Evolutionary conservation across 225 moss, liverwort and hornwort genomes (phyloP), one percentile per base, ranked within the genome.

Genomic region (Bryum argenteum): DNA sequence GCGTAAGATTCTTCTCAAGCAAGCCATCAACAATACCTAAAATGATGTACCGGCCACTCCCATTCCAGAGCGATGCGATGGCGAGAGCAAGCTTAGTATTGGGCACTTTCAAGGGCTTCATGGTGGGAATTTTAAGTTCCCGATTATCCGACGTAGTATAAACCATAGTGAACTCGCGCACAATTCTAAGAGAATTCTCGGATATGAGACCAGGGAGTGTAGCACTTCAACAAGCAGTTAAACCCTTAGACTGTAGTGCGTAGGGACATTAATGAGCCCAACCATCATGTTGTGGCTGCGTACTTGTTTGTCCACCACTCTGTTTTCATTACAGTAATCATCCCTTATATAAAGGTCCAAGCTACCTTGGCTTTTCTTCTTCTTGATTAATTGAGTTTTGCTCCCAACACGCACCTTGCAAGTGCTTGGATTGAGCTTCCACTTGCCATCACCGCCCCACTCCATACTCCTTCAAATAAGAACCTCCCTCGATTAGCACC

Each of bases 21-120:
- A 48, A 24, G 56, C 54, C 63, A 64, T 38, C 52, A 53, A 15
- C n/a, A 70, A 66, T 75, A 71, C 67, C 64, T 68, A n/a, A 54
- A 69, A 37, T 18, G 33, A 74, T 24, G 60, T 85, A 98, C 97
- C 97, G 94, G 97, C 97, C 97, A 98, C 79, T 98, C 91, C 97
- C 97, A 98, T 63, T 98, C 97, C 8, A 94, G 92, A 13, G 97
- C 97, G 22, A 98, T 81, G 54, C n/a, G n/a, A n/a, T n/a, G n/a
- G 94, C 97, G 33, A 88, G 97, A 15, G 97, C 97, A 68, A 98
- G 78, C 43, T 86, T 89, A 11, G 90, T 75, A 71, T 80, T 92
- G 42, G 90, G 80, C 56, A 94, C 85, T 54, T 78, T 83, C 74
- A 98, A 83, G 57, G 94, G 85, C 68, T 92, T 87, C 77, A 87